These are phyloP conservation scores for Lepidium didymum DNA, from an alignment of 345 rosid genomes.

Conservation along the genomic window DNA sequence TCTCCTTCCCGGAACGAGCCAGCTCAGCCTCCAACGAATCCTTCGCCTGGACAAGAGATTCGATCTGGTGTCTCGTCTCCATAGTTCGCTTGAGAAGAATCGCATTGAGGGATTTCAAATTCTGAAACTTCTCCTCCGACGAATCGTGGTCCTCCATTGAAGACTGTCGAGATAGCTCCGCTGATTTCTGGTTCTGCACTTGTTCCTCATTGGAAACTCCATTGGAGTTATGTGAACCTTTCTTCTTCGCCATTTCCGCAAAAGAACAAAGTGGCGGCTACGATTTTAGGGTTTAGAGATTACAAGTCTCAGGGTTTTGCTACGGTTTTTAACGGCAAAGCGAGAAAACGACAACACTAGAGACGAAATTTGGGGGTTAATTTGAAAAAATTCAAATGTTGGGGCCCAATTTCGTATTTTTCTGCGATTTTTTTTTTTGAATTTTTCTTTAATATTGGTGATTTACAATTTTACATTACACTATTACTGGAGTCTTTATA, in stretches of 20 bases:
- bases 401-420: constrained; percentile 17
- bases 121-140: constrained; percentile 46
- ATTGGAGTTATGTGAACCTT: constrained; percentile 16
- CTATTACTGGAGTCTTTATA: too few relatives aligned
- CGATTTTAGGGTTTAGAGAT: constrained; percentile 9
- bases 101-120: constrained; percentile 50
- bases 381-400: constrained; percentile 11
- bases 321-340: constrained; percentile 13
- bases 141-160: constrained; percentile 36
- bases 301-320: constrained; percentile 5
- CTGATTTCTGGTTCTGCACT: constrained; percentile 8
- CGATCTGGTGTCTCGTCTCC: constrained; percentile 52
- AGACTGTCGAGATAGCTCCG: constrained; percentile 9
- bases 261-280: constrained; percentile 13
- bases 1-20: constrained; percentile 25
- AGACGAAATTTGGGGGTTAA: constrained; percentile 16
- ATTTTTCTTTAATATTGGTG: too few relatives aligned
- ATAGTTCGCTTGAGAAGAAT: constrained; percentile 55
- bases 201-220: constrained; percentile 13
- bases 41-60: constrained; percentile 41
- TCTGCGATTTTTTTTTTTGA: neutral
- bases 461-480: too few relatives aligned
- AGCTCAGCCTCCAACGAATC: constrained; percentile 45
- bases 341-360: neutral
- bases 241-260: constrained; percentile 27